Evolutionary conservation across 257 asterid genomes (phyloP), one percentile per base, ranked within the genome.

Genomic region (Galeopsis tetrahit): DNA sequence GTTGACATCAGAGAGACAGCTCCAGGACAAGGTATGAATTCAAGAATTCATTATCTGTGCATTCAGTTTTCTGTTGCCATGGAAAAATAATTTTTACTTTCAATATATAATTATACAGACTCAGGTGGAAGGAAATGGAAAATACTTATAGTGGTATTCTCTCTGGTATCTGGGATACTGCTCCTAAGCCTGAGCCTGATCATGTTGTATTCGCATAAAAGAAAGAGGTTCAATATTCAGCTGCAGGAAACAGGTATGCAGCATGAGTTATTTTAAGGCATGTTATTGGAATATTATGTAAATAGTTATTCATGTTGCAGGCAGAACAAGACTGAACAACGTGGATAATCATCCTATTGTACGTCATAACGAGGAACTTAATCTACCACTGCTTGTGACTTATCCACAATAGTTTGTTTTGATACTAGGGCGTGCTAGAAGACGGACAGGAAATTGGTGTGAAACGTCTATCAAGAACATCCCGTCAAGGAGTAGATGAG

Each of bases 401-500:
- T 69, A 13, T 32, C 70, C 10, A 53, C 59, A n/a, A 10, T 76
- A 21, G 28, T 21, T 21, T 21, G 28, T 21, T 21, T 21, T 21
- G 28, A 21, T 21, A 21, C 28, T 21, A 21, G 28, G 28, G 28
- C 28, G 28, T 21, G 28, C 28, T 21, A 21, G 28, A 21, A 21
- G 28, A 21, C 28, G 28, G 28, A 13, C 79, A 83, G 62, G 67
- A 77, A 34, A 46, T 83, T 34, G 87, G 83, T 6, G 74, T 82
- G 28, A 82, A 79, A 53, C n/a, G 74, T 31, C 63, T 83, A 2
- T 77, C 83, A 14, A 71, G 21, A 40, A 68, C 67, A 77, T 70
- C 87, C 15, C 13, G 10, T 46, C 80, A 83, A 75, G 85, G 87
- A 36, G 67, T 74, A 21, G 28, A 21, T 21, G 28, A 21, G 28